phyloP scores from a whole-genome alignment of 1,284 basidiomycete species.

The Amylostereum areolatum region DNA sequence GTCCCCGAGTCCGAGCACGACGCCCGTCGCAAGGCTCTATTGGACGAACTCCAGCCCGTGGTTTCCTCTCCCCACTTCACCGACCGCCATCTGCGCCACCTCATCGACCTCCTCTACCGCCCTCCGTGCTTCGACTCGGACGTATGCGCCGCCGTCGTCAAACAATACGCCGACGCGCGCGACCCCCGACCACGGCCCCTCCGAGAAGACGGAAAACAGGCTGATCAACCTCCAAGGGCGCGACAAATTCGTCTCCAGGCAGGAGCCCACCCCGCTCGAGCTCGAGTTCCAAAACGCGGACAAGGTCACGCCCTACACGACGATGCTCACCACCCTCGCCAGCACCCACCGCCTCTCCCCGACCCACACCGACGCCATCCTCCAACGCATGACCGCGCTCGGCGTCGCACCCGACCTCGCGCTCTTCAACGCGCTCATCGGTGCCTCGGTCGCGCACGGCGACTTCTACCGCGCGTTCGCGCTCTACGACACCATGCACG shows the following conservation, averaged over 20 bases:
- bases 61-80: constrained; percentile 29
- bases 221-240: constrained; percentile 32
- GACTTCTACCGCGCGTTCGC: constrained; percentile 33
- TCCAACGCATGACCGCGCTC: constrained; percentile 33
- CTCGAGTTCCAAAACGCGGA: too few species aligned
- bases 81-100: constrained; percentile 31
- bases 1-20: constrained; percentile 9
- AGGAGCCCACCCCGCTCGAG: constrained; percentile 11
- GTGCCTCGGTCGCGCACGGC: constrained; percentile 25
- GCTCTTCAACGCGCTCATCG: constrained; percentile 44
- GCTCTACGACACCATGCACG: constrained; percentile 34
- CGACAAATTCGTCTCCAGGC: constrained; percentile 24
- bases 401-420: constrained; percentile 30
- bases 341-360: constrained; percentile 23
- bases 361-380: constrained; percentile 26
- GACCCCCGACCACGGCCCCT: constrained; percentile 25
- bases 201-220: constrained; percentile 26
- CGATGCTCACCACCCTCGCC: constrained; percentile 32
- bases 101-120: constrained; percentile 27
- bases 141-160: constrained; percentile 28
- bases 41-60: constrained; percentile 17
- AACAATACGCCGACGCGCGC: constrained; percentile 30
- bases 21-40: constrained; percentile 16
- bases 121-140: constrained; percentile 14
- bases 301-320: constrained; percentile 26